A percentile compares a stretch with the other conserved stretches of the same genome.
Evolutionary conservation across 257 asterid species (phyloP).

Genomic region (Nicotiana paniculata): DNA sequence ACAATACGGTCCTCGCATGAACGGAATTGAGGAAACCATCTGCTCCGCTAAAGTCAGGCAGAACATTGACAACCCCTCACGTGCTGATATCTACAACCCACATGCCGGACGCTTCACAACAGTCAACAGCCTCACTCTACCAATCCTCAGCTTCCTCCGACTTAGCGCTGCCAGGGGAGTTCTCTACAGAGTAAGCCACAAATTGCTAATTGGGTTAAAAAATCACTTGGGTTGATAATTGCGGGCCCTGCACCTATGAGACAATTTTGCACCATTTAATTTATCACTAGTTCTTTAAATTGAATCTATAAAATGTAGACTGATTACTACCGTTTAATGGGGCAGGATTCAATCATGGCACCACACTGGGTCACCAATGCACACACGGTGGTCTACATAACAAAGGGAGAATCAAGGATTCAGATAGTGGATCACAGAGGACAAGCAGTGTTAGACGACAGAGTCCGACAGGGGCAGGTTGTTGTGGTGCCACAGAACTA

Average conservation of each 20-base stretch:
- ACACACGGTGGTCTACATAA: slow-evolving; percentile 41
- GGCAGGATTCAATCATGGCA: slow-evolving; percentile 56
- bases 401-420: slow-evolving; percentile 39
- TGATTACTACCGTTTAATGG: neutral
- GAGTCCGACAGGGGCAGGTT: slow-evolving; percentile 41
- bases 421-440: slow-evolving; percentile 71
- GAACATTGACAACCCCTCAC: slow-evolving; percentile 41
- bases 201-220: neutral
- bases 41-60: slow-evolving; percentile 44
- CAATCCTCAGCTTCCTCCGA: slow-evolving; percentile 41
- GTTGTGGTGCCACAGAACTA: slow-evolving; percentile 61
- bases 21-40: slow-evolving; percentile 60
- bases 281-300: too few species aligned
- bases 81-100: slow-evolving; percentile 59
- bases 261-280: too few species aligned
- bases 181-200: slow-evolving; percentile 37
- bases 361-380: slow-evolving; percentile 67
- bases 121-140: slow-evolving; percentile 48
- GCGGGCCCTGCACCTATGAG: neutral
- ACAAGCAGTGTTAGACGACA: slow-evolving; percentile 44
- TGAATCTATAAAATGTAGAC: neutral
- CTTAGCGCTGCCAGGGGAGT: slow-evolving; percentile 54
- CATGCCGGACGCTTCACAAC: slow-evolving; percentile 57
- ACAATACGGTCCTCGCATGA: slow-evolving; percentile 6
- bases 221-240: neutral